Base-by-base conservation (phyloP, 148 eudicot species). In the Dysphania ambrosioides region DNA sequence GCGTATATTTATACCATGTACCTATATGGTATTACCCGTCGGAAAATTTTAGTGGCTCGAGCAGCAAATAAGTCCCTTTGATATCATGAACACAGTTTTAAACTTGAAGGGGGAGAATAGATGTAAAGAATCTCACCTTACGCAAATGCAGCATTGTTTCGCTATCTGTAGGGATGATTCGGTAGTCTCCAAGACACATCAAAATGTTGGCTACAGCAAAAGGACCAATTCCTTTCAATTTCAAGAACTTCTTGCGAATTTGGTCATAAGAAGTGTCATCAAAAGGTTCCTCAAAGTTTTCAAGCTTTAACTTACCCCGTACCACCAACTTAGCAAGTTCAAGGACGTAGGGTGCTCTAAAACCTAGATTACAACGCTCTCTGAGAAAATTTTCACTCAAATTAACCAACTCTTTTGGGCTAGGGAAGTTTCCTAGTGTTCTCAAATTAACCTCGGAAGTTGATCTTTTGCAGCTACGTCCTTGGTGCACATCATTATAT, bases 181-280 rank as follows among this genome's bases (percentile, higher is more conserved):
- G 40, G 21, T 88, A 88, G 49, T 77, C 69, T 2, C 92, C 88
- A n/a, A 78, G 16, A 59, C 88, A 86, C 88, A 88, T 84, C 4
- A 78, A 36, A 8, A 88, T 66, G 70, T 84, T 88, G 26, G 83
- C 70, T 53, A 75, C 36, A 24, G 71, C 41, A 72, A 86, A 88
- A 16, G 69, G 62, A 35, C 89, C 91, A 62, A 88, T 60, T 1
- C 89, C 89, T 35, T 79, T 70, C 1, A 82, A 66, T 12, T 70
- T 73, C 42, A 2, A 10, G 16, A 88, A 74, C 29, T 31, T 31
- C 24, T 69, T 16, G 4, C 61, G 51, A 41, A 41, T 11, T 0
- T 44, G 42, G 1, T 41, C 26, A 2, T 19, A 69, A 21, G 5
- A 59, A 19, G 40, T 7, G 19, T 26, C 11, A 9, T 59, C 58